Percentiles rank a stretch among this genome's conserved stretches.
phyloP scores from a whole-genome alignment of 164 flowering plant species.

The Tinospora cordifolia region DNA sequence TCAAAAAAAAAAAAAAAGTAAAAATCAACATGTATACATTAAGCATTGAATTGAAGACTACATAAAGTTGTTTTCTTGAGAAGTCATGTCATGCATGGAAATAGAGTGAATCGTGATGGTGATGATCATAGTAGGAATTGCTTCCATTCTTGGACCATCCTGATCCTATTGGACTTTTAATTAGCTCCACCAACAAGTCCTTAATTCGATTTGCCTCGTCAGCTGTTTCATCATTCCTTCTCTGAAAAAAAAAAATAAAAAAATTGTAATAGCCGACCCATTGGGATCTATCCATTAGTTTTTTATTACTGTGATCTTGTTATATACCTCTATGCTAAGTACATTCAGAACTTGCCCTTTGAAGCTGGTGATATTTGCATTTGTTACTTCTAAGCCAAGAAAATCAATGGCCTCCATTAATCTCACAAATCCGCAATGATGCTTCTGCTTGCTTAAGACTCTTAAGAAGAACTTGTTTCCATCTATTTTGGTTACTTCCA shows the following conservation, averaged over 20 bases:
- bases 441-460: slow-evolving; percentile 28
- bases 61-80: too few species aligned
- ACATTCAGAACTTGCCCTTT: slow-evolving; percentile 37
- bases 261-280: background rate
- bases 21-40: too few species aligned
- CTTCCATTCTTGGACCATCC: slow-evolving; percentile 17
- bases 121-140: background rate
- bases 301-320: background rate
- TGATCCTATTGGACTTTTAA: slow-evolving; percentile 35
- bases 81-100: too few species aligned
- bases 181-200: slow-evolving; percentile 66
- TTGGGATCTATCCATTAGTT: background rate
- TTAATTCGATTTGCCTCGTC: slow-evolving; percentile 68
- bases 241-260: slow-evolving; percentile 31
- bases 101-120: too few species aligned
- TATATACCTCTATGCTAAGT: slow-evolving; percentile 52
- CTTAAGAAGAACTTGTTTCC: slow-evolving; percentile 33
- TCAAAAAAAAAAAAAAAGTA: too few species aligned
- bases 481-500: slow-evolving; percentile 49
- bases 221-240: slow-evolving; percentile 53
- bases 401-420: slow-evolving; percentile 45
- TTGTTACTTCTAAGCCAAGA: slow-evolving; percentile 37
- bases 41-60: too few species aligned
- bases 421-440: slow-evolving; percentile 42
- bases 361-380: slow-evolving; percentile 50